Evolutionary conservation across 2,329 filamentous ascomycete genomes (phyloP).

Genomic region (Bimuria novae-zelandiae): DNA sequence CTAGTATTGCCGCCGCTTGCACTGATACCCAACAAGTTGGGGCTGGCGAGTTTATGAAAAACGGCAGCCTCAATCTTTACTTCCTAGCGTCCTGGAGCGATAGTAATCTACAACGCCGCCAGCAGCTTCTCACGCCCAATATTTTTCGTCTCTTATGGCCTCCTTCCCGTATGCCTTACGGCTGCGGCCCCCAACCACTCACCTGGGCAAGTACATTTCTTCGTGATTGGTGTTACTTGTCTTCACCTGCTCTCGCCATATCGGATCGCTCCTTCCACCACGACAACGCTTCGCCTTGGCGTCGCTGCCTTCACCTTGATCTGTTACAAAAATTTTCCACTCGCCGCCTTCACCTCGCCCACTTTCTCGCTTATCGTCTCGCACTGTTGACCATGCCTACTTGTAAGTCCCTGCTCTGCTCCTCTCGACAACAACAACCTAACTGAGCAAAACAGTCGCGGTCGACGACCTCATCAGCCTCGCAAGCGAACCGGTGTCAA

Average conservation of each 20-base stretch:
- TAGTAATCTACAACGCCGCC: no score
- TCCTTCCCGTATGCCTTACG: no score
- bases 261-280: neutral
- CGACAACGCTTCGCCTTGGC: neutral
- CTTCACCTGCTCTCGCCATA: neutral
- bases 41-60: no score
- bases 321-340: neutral
- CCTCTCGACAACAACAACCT: neutral
- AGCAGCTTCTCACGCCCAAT: no score
- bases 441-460: constrained; percentile 7
- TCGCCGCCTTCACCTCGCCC: neutral
- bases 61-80: no score
- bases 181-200: no score
- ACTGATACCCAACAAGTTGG: no score
- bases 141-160: no score
- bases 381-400: constrained; percentile 10
- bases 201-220: no score
- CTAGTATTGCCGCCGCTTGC: no score
- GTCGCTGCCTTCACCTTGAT: neutral
- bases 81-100: no score
- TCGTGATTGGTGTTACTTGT: no score
- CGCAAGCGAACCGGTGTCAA: neutral
- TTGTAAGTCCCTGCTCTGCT: neutral
- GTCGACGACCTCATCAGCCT: constrained; percentile 19
- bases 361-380: neutral